A percentile compares a stretch with the other conserved stretches of the same genome.
Evolutionary conservation across 2,329 filamentous ascomycete genomes (phyloP).

Genomic region (Trichoderma sp.): DNA sequence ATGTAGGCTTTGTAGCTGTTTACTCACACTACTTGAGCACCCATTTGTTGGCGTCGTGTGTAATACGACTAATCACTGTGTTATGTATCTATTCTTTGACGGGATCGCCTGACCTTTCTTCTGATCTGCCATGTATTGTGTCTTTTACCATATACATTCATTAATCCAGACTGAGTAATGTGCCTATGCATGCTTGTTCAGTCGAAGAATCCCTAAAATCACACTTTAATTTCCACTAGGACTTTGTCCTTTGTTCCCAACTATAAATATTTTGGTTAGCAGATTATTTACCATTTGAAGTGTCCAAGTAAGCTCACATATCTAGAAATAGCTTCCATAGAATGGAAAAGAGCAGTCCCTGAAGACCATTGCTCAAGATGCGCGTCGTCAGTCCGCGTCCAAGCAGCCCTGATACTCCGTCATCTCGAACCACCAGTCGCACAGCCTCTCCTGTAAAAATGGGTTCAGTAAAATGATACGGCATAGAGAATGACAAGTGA

Average conservation of each 20-base stretch:
- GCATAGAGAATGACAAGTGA: neutral
- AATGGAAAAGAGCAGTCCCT: constrained; percentile 47
- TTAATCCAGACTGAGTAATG: neutral
- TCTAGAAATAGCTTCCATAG: constrained; percentile 49
- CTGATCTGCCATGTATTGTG: neutral
- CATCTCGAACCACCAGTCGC: constrained; percentile 37
- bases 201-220: neutral
- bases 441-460: constrained; percentile 40
- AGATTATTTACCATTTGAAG: neutral
- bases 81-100: neutral
- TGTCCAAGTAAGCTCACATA: constrained; percentile 37
- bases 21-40: neutral
- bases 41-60: neutral
- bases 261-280: neutral
- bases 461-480: neutral
- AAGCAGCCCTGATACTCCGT: constrained; percentile 42
- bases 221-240: neutral
- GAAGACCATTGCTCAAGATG: constrained; percentile 47
- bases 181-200: neutral
- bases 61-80: neutral
- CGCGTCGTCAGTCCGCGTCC: constrained; percentile 47
- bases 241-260: constrained; percentile 11
- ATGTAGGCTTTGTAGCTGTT: neutral
- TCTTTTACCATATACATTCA: neutral
- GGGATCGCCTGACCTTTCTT: neutral